Base-by-base conservation (phyloP, 2,329 filamentous ascomycete genomes). In the Colletotrichum sp. region DNA sequence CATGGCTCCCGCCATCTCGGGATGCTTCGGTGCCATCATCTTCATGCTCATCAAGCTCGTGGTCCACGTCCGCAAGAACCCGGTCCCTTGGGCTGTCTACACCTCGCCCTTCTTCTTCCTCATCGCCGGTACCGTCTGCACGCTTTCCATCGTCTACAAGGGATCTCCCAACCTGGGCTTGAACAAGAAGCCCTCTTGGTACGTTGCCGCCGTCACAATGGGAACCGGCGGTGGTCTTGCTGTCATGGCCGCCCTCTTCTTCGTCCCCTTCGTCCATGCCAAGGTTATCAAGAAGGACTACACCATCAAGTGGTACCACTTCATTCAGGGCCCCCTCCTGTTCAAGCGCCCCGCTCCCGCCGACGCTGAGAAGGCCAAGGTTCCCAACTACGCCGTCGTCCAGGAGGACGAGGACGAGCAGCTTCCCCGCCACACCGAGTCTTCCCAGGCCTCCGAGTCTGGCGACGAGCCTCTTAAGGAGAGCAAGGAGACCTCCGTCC, bases 61-160 rank as follows among this genome's bases (percentile, higher is more conserved):
- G n/a, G 94, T 96, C 5, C 94, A 94, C 82, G 83, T 94, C 77
- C 93, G 94, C 83, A 92, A 89, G 84, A 92, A 95, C 84, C 94
- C 94, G 8, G 88, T 95, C 4, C 90, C 88, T 8, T 95, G 93
- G 93, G 94, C 94, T 30, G 90, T 96, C 71, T 95, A 89, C 86
- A 93, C 90, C 68, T 92, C 93, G 3, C 94, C 94, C 12, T 91
- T 94, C 86, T 96, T 93, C 87, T 96, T 96, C 89, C 91, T 95
- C 72, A 90, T 96, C 75, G 93, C 94, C 72, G 93, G 89, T 71
- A 95, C 93, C 75, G 86, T 96, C 80, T 95, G 94, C 86, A 94
- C 94, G 0, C 88, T 96, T 7, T 95, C 93, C 59, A 92, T 96
- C 80, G 94, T 96, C 79, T 95, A 95, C 90, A 95, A 96, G 89